phyloP scores from a whole-genome alignment of 2,329 filamentous ascomycete species.

The Geoglossum cookeanum region DNA sequence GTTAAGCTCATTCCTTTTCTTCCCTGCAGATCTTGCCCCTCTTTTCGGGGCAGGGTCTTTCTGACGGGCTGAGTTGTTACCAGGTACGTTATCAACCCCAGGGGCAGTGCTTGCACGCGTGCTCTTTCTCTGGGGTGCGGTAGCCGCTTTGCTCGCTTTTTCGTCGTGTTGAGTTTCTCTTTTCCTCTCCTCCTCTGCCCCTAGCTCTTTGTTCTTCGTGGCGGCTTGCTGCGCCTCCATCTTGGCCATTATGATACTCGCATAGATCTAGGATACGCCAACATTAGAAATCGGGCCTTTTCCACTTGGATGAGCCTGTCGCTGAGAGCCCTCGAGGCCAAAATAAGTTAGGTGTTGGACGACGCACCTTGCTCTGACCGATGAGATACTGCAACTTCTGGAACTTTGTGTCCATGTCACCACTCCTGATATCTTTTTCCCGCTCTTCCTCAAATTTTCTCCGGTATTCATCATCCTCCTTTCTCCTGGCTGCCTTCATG shows the following conservation, averaged over 20 bases:
- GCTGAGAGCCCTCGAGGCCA: neutral
- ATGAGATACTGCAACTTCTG: constrained; percentile 5
- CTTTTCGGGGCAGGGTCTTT: neutral
- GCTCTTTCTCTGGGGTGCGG: neutral
- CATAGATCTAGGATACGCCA: constrained; percentile 2
- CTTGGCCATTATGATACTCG: constrained; percentile 6
- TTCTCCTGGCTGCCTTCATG: constrained; percentile 1
- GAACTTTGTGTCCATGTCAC: constrained; percentile 4
- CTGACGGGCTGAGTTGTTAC: neutral
- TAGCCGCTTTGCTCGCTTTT: constrained; percentile 1
- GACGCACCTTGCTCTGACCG: constrained; percentile 5
- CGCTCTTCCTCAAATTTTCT: constrained; percentile 3
- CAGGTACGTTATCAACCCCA: neutral
- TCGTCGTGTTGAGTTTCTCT: neutral
- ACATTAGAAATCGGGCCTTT: neutral
- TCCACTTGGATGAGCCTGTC: neutral
- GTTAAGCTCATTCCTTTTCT: constrained; percentile 14
- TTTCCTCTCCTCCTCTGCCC: constrained; percentile 2
- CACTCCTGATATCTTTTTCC: constrained; percentile 4
- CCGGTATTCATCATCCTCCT: constrained; percentile 1
- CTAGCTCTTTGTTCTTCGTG: neutral
- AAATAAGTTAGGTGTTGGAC: neutral
- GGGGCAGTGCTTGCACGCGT: constrained; percentile 1
- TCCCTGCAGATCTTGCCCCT: neutral
- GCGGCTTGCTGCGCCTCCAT: constrained; percentile 5